Evolutionary conservation across 345 rosid genomes (phyloP), one percentile per base, ranked within the genome.

Genomic region (Clausena lansium): DNA sequence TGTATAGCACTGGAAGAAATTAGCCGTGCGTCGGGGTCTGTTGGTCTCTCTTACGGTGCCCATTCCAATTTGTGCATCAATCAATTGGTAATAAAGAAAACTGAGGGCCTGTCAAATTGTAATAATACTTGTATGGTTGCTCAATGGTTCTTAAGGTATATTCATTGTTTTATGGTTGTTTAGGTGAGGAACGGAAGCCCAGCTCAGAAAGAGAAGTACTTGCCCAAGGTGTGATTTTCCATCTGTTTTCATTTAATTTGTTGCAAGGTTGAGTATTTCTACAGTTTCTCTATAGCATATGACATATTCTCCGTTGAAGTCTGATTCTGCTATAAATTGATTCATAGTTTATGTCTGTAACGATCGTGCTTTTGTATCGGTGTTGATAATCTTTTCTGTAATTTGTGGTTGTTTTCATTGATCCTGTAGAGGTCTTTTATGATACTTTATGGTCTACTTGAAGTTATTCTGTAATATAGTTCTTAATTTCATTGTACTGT

Each of bases 11-110:
- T 95, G 92, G 99, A 95, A 81, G 97, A 93, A 85, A 83, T 95
- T 82, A 93, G 97, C 74, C 90, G 92, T 50, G 98, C 99, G 35
- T 95, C 99, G 0, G 97, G 96, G 24, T 93, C 98, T 6, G 99
- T 93, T 80, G 98, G 86, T 20, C 85, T 95, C 76, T 93, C 99
- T 54, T 95, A 92, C 74, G 98, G 98, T 79, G 94, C 98, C 33
- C 99, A 95, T 84, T 92, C 99, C 76, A 95, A 95, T 85, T 84
- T 95, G 75, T 95, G 99, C 87, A 84, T 95, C 78, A 95, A 95
- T 84, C 99, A 95, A 80, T 82, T 95, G 98, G 99, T 95, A 90
- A 73, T 52, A 69, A 71, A n/a, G 72, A 73, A n/a, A 68, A 35
- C 66, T 22, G 63, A 10, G 20, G 20, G 22, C 13, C 50, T 13